Conservation (phyloP, 768 basidiomycete species). For the Boletus sp. region DNA sequence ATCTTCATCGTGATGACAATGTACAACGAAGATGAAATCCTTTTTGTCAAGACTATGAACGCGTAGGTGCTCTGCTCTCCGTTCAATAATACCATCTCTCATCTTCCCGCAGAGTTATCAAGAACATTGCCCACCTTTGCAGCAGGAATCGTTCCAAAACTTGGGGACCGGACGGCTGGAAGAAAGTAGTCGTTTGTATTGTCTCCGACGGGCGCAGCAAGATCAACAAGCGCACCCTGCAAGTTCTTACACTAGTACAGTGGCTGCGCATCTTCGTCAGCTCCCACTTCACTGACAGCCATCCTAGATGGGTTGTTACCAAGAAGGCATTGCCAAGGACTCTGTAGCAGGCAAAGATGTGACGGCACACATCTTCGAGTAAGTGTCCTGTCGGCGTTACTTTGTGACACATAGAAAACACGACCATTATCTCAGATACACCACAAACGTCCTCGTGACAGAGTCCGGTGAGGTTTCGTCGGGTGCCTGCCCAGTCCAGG, state of each 20-base stretch:
- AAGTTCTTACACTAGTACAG: slow-evolving; percentile 77
- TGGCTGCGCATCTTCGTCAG: slow-evolving; percentile 6
- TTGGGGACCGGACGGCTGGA: slow-evolving; percentile 89
- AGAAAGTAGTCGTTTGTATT: slow-evolving; percentile 86
- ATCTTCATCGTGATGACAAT: slow-evolving; percentile 96
- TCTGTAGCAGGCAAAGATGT: slow-evolving; percentile 87
- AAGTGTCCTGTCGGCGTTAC: slow-evolving; percentile 23
- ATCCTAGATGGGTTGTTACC: slow-evolving; percentile 77
- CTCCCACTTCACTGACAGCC: neutral
- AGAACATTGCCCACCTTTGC: slow-evolving; percentile 82
- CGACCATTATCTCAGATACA: slow-evolving; percentile 50
- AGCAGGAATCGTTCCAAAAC: slow-evolving; percentile 66
- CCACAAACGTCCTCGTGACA: slow-evolving; percentile 74
- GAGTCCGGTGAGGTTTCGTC: slow-evolving; percentile 77
- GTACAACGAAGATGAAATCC: slow-evolving; percentile 88
- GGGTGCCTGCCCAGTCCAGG: slow-evolving; percentile 78
- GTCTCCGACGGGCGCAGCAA: slow-evolving; percentile 86
- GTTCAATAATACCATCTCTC: slow-evolving; percentile 2
- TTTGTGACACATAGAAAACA: neutral
- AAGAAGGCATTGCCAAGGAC: slow-evolving; percentile 89
- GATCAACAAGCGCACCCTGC: slow-evolving; percentile 87
- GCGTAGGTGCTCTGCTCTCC: slow-evolving; percentile 49
- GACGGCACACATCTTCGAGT: slow-evolving; percentile 94
- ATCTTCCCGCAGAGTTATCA: slow-evolving; percentile 60
- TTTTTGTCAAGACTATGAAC: slow-evolving; percentile 82